A percentile compares a stretch with the other conserved stretches of the same genome.
These are phyloP conservation scores for Cavenderia fasciculata DNA, from an alignment of 78 protist species.

Conservation along the genomic window DNA sequence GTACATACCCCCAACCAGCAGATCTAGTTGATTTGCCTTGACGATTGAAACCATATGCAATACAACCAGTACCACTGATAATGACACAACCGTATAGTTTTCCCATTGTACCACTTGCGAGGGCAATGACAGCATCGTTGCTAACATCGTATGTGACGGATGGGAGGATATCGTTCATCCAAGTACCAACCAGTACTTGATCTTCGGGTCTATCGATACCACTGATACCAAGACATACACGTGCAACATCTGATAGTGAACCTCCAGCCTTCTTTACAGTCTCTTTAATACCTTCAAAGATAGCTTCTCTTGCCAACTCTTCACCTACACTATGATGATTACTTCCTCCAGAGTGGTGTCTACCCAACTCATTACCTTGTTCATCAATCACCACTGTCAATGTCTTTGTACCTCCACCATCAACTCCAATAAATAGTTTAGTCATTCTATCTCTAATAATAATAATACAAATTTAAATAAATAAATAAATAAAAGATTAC, in stretches of 20 bases:
- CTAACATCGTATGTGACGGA: background rate
- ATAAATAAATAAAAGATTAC: no score
- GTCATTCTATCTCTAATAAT: no score
- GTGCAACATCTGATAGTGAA: background rate
- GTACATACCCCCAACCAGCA: slow-evolving; percentile 53
- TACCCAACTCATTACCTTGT: slow-evolving; percentile 39
- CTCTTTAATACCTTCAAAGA: slow-evolving; percentile 40
- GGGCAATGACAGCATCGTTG: slow-evolving; percentile 66
- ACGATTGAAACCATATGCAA: slow-evolving; percentile 42
- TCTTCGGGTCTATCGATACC: slow-evolving; percentile 78
- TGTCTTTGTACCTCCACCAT: slow-evolving; percentile 83
- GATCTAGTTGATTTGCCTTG: slow-evolving; percentile 17
- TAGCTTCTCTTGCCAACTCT: slow-evolving; percentile 38
- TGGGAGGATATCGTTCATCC: slow-evolving; percentile 8
- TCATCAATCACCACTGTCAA: slow-evolving; percentile 33
- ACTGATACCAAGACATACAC: slow-evolving; percentile 64
- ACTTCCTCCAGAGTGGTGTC: slow-evolving; percentile 19
- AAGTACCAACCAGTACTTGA: slow-evolving; percentile 3
- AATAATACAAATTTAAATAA: no score
- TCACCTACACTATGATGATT: slow-evolving; percentile 77
- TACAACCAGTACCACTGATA: slow-evolving; percentile 77
- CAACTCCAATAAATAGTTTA: slow-evolving; percentile 59
- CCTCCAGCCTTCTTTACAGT: background rate
- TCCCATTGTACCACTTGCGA: slow-evolving; percentile 60
- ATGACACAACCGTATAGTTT: slow-evolving; percentile 50